Conservation (phyloP, 2,329 filamentous ascomycete species). For the Macroventuria anomochaeta region DNA sequence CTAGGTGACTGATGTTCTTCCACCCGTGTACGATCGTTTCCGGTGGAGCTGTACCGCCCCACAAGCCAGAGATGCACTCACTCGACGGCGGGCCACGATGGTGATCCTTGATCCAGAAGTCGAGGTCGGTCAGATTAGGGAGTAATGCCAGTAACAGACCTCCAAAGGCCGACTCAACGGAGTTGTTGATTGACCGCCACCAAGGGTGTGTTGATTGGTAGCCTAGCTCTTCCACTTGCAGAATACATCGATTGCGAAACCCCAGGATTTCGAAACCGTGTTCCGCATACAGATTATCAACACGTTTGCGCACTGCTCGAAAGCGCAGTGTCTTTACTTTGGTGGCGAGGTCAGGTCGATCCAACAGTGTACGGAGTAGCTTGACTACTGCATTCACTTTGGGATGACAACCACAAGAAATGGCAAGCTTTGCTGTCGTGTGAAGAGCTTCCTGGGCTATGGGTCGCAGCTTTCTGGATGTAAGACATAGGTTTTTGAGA, state of each 20-base stretch:
- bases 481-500: conserved; percentile 25
- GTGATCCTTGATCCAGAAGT: conserved; percentile 31
- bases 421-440: conserved; percentile 21
- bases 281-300: conserved; percentile 21
- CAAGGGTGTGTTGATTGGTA: conserved; percentile 23
- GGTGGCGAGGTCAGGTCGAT: conserved; percentile 27
- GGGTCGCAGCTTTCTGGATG: conserved; percentile 25
- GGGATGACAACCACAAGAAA: conserved; percentile 25
- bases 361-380: conserved; percentile 31
- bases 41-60: conserved; percentile 23
- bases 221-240: conserved; percentile 18
- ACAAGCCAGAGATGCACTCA: conserved; percentile 31
- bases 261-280: conserved; percentile 21
- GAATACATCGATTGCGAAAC: conserved; percentile 21
- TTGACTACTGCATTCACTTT: conserved; percentile 25
- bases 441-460: conserved; percentile 29
- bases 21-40: conserved; percentile 7
- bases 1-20: conserved; percentile 20
- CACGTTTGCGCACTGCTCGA: conserved; percentile 23
- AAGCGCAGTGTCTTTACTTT: conserved; percentile 29
- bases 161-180: conserved; percentile 33
- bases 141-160: conserved; percentile 28
- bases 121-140: conserved; percentile 28
- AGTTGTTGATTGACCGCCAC: conserved; percentile 26
- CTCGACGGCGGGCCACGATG: conserved; percentile 22